A percentile compares a stretch with the other conserved stretches of the same genome.
Evolutionary conservation across 148 eudicot species (phyloP).

Genomic region (Hydrangea macrophylla): DNA sequence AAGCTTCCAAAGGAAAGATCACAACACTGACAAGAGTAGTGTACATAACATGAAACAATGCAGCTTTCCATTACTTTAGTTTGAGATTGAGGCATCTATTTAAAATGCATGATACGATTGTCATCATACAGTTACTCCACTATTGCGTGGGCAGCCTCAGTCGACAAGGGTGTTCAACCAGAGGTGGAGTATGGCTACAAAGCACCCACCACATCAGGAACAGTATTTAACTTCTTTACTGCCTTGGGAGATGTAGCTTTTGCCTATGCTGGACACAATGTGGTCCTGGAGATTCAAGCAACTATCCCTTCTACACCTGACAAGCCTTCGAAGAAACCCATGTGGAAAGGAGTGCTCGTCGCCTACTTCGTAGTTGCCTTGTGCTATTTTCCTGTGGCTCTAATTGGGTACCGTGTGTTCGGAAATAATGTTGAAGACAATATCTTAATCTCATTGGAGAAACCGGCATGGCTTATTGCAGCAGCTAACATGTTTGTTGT

Average conservation of each 20-base stretch:
- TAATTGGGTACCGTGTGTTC: conserved; percentile 22
- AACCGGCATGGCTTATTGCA: conserved; percentile 28
- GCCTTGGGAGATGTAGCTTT: conserved; percentile 33
- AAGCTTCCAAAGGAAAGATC: background rate
- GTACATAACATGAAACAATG: background rate
- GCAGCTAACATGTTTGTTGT: conserved; percentile 30
- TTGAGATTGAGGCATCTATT: background rate
- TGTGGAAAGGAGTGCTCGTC: conserved; percentile 32
- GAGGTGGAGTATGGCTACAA: conserved; percentile 18
- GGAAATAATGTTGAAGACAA: conserved; percentile 26
- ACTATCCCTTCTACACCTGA: conserved; percentile 32
- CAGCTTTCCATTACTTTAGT: background rate
- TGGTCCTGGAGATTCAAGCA: conserved; percentile 33
- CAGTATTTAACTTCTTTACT: conserved; percentile 25
- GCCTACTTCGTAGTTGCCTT: conserved; percentile 28
- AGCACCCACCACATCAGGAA: conserved; percentile 8
- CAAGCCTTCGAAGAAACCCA: conserved; percentile 29
- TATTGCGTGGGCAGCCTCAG: conserved; percentile 28
- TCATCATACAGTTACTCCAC: conserved; percentile 22
- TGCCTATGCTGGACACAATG: conserved; percentile 39
- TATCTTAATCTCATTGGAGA: conserved; percentile 21
- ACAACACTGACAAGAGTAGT: background rate
- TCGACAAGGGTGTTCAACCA: conserved; percentile 17
- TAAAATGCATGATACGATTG: background rate
- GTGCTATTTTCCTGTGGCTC: conserved; percentile 30